Evolutionary conservation across 208 protist genomes (phyloP).

Genomic region (Acanthamoeba castellanii): DNA sequence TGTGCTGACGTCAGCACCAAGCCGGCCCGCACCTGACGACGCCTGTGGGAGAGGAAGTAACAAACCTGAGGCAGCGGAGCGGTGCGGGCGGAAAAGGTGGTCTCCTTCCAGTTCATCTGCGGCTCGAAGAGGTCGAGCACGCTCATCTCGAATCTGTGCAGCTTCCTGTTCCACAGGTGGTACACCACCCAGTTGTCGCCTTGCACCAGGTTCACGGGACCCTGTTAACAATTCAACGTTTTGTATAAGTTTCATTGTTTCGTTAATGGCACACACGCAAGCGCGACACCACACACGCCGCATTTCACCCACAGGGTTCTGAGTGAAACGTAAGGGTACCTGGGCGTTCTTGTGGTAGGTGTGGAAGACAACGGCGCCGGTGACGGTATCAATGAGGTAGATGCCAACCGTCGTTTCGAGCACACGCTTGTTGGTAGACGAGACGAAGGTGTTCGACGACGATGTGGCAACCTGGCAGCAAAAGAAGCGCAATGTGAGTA

Average conservation of each 20-base stretch:
- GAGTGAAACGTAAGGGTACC: too few relatives aligned
- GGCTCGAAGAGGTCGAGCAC: slow-evolving; percentile 79
- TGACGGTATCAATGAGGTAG: slow-evolving; percentile 77
- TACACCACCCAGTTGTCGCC: slow-evolving; percentile 84
- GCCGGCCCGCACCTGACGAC: too few relatives aligned
- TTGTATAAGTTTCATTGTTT: background rate
- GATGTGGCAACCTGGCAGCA: slow-evolving; percentile 28
- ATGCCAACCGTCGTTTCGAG: slow-evolving; percentile 57
- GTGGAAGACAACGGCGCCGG: slow-evolving; percentile 75
- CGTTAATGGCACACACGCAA: too few relatives aligned
- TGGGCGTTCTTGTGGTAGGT: slow-evolving; percentile 53
- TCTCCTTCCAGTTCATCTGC: slow-evolving; percentile 75
- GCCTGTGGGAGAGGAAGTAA: background rate
- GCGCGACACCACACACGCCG: too few relatives aligned
- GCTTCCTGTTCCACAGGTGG: slow-evolving; percentile 59
- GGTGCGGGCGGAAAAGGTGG: background rate
- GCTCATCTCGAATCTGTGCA: slow-evolving; percentile 74
- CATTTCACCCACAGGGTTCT: too few relatives aligned
- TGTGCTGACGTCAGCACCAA: too few relatives aligned
- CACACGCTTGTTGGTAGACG: slow-evolving; percentile 1
- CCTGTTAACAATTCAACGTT: background rate
- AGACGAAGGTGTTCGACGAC: background rate
- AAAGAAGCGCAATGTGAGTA: background rate
- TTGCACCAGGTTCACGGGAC: slow-evolving; percentile 70
- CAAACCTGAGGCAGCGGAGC: background rate